Evolutionary conservation across 2,329 filamentous ascomycete genomes (phyloP).

Genomic region (Fusarium sp.): DNA sequence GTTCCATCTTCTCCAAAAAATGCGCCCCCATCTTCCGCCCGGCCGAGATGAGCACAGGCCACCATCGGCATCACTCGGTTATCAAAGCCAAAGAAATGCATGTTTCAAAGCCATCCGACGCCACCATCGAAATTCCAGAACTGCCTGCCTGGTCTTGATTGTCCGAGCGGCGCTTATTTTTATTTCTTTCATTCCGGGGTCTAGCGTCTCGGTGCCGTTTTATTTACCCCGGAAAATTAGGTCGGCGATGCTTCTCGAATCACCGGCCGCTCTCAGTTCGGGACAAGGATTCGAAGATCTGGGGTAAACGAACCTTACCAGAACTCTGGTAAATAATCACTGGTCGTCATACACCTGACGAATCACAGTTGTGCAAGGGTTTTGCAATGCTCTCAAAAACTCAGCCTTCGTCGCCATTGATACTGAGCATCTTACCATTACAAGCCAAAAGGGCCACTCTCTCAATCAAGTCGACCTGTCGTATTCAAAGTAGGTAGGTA

Average conservation of each 20-base stretch:
- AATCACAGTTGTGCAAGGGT: too few species aligned
- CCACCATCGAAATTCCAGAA: constrained; percentile 19
- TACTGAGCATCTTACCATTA: too few species aligned
- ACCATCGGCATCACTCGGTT: constrained; percentile 49
- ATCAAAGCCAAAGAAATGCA: constrained; percentile 14
- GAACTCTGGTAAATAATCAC: neutral
- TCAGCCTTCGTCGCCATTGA: too few species aligned
- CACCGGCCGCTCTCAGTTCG: constrained; percentile 13
- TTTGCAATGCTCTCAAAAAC: too few species aligned
- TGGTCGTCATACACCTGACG: too few species aligned
- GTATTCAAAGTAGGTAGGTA: too few species aligned
- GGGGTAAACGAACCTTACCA: constrained; percentile 8
- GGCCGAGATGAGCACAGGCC: constrained; percentile 49
- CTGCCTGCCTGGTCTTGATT: too few species aligned
- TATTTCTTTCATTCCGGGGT: constrained; percentile 16
- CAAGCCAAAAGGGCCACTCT: too few species aligned
- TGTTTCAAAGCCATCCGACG: too few species aligned
- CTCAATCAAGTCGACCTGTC: too few species aligned
- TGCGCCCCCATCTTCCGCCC: constrained; percentile 42
- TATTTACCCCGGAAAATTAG: constrained; percentile 37
- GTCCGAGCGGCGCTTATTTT: constrained; percentile 1
- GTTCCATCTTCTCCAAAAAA: constrained; percentile 33
- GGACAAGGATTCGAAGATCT: constrained; percentile 17
- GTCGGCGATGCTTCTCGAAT: constrained; percentile 43
- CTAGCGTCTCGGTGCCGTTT: constrained; percentile 10